Evolutionary conservation across 2,329 filamentous ascomycete genomes (phyloP).

Genomic region (Cryphonectria naterciae): DNA sequence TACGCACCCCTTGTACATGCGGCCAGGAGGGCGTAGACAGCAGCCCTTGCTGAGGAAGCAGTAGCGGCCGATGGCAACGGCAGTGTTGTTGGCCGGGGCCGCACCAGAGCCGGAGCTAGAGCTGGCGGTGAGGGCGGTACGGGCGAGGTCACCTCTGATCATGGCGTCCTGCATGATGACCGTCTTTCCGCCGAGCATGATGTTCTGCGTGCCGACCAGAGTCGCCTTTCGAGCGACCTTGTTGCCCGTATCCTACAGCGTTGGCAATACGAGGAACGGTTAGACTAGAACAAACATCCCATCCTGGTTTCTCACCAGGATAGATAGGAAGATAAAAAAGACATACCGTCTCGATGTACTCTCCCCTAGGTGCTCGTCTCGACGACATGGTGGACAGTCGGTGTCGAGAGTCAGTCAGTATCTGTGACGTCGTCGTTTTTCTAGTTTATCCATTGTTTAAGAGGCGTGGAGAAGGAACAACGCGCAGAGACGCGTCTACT

Average conservation of each 20-base stretch:
- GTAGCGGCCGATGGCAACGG: slow-evolving; percentile 88
- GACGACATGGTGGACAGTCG: slow-evolving; percentile 69
- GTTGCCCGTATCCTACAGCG: slow-evolving; percentile 85
- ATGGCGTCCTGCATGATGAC: slow-evolving; percentile 95
- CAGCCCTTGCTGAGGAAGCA: slow-evolving; percentile 83
- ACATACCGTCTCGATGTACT: slow-evolving; percentile 94
- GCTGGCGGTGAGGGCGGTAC: slow-evolving; percentile 52
- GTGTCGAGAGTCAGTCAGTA: slow-evolving; percentile 32
- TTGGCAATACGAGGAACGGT: slow-evolving; percentile 1
- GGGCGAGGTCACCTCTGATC: slow-evolving; percentile 86
- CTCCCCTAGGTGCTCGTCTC: slow-evolving; percentile 77
- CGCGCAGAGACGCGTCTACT: not conserved
- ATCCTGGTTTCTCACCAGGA: not conserved
- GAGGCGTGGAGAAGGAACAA: not conserved
- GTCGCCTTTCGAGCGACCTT: slow-evolving; percentile 92
- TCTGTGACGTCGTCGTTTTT: not conserved
- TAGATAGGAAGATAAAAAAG: not conserved
- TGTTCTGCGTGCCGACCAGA: slow-evolving; percentile 95
- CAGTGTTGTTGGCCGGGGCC: slow-evolving; percentile 58
- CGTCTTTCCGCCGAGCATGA: slow-evolving; percentile 94
- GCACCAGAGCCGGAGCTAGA: slow-evolving; percentile 43
- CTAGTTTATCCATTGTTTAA: not conserved
- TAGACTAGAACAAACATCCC: not conserved
- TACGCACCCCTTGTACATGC: slow-evolving; percentile 73
- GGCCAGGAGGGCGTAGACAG: slow-evolving; percentile 80